Evolutionary conservation across 257 asterid species (phyloP), one percentile per base, ranked within the genome.

Genomic region (Scutellaria barbata): DNA sequence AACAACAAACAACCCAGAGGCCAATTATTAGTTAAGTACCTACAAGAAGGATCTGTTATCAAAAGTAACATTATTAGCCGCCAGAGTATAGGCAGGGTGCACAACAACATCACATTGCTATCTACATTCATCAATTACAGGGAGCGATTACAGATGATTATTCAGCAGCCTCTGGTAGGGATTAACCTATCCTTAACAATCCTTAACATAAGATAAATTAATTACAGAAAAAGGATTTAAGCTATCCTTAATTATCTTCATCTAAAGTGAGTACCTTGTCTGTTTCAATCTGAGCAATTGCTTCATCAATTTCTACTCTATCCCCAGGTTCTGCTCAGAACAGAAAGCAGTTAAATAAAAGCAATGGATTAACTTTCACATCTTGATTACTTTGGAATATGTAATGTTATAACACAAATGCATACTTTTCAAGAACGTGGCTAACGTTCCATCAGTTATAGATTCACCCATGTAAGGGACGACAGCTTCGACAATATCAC

Each of bases 401-500:
- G 22, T 6, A 57, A 47, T 46, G 63, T 25, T 12, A 25, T 1
- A 10, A 73, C 3, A 67, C 25, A 47, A 65, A 43, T 12, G 68
- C 86, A 16, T 88, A 92, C 97, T 87, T 88, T 88, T 92, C 89
- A 90, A 74, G 86, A 92, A 88, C 1, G 84, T 80, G 6, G 97
- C 97, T 57, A 92, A 73, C 4, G 97, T 92, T 66, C 98, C 97
- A 80, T 92, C 98, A 52, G 70, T 88, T 75, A 88, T 90, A n/a
- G 98, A 92, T 90, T 92, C 98, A 40, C 98, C 98, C 98, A 92
- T 92, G 74, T 72, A 86, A 20, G 98, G 98, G 39, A 92, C 98
- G 46, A 92, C 95, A 79, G 97, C 98, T 70, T 90, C 96, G 74
- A 90, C 82, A 56, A 75, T 54, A 76, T 90, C 96, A 59, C 90